Evolutionary conservation across 2,329 filamentous ascomycete species (phyloP).

Genomic region (Myriosclerotinia curreyana): DNA sequence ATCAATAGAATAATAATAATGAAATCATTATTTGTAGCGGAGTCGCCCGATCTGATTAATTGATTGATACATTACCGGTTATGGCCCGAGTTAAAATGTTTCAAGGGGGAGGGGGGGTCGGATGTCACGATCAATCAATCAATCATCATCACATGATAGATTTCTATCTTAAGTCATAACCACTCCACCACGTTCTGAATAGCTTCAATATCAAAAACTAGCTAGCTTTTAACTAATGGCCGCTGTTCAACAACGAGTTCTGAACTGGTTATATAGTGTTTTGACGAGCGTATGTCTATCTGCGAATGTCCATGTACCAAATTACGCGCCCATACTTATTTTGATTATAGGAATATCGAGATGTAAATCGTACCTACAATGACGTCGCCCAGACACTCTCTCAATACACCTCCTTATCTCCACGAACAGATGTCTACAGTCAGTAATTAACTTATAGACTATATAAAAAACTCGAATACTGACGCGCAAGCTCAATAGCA

Average conservation of each 20-base stretch:
- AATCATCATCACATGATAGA: background rate
- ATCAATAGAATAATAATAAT: no score
- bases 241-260: constrained; percentile 81
- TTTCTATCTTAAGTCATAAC: background rate
- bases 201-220: constrained; percentile 10
- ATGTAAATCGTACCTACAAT: constrained; percentile 89
- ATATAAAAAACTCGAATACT: background rate
- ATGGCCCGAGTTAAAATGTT: no score
- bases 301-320: background rate
- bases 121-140: background rate
- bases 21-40: no score
- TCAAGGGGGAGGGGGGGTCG: no score
- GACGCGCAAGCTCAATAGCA: constrained; percentile 50
- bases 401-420: constrained; percentile 74
- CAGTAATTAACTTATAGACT: constrained; percentile 38
- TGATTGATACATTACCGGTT: no score
- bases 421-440: constrained; percentile 95
- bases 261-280: constrained; percentile 95
- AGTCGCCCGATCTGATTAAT: no score
- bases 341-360: constrained; percentile 76
- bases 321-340: constrained; percentile 20
- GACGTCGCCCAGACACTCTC: constrained; percentile 82
- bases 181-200: constrained; percentile 12
- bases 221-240: constrained; percentile 33
- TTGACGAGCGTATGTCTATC: constrained; percentile 63